Evolutionary conservation across 306 rosid species (phyloP).

Genomic region (Cucurbita moschata): DNA sequence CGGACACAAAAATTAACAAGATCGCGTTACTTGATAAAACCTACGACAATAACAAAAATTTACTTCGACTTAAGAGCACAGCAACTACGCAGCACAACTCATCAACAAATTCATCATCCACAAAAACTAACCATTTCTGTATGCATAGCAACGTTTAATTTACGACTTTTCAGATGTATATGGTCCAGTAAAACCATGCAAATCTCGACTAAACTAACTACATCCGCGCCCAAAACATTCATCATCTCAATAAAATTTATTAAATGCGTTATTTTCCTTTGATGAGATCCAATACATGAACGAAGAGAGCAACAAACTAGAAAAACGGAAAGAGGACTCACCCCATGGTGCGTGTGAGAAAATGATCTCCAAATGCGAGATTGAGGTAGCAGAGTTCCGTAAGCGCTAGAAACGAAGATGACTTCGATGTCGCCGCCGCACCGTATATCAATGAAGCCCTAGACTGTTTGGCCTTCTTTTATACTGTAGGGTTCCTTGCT

Average conservation of each 20-base stretch:
- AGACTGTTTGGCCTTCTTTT: neutral
- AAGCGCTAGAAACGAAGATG: neutral
- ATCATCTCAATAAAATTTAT: neutral
- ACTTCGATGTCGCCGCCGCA: neutral
- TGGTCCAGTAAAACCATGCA: neutral
- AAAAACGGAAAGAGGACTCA: conserved; percentile 3
- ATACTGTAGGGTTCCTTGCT: neutral
- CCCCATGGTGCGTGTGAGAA: conserved; percentile 32
- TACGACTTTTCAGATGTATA: neutral
- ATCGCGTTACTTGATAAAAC: neutral
- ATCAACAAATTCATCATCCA: neutral
- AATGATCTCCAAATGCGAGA: neutral
- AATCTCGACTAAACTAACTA: neutral
- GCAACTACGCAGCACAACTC: neutral
- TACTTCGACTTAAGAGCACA: neutral
- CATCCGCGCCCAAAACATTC: neutral
- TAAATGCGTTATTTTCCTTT: no score
- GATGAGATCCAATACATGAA: no score
- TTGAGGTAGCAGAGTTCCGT: neutral
- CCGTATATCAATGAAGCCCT: conserved; percentile 16
- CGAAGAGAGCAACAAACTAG: neutral
- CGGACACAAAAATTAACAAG: neutral
- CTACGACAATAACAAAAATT: neutral
- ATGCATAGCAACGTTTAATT: neutral
- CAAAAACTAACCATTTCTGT: neutral